Percentiles rank a stretch among this genome's conserved stretches.
These are phyloP conservation scores for Neurospora cerealis DNA, from an alignment of 495 filamentous ascomycete genomes.

Conservation along the genomic window DNA sequence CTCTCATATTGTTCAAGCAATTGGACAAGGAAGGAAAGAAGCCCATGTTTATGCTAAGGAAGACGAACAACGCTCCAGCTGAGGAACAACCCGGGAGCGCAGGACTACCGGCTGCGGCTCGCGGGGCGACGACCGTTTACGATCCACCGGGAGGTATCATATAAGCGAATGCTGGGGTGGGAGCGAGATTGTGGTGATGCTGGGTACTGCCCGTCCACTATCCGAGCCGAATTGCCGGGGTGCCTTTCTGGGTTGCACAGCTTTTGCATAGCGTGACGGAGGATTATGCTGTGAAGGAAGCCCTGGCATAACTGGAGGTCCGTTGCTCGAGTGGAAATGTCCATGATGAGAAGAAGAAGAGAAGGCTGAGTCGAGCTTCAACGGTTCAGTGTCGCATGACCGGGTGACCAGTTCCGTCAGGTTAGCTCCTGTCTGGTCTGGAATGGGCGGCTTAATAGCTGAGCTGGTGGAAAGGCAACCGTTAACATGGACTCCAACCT, in stretches of 20 bases:
- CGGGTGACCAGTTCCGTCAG: not conserved
- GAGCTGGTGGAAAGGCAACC: not conserved
- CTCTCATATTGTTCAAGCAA: slow-evolving; percentile 93
- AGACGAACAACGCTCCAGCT: slow-evolving; percentile 39
- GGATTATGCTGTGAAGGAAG: not conserved
- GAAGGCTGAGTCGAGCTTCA: not conserved
- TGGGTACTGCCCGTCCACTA: not conserved
- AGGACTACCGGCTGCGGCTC: slow-evolving; percentile 26
- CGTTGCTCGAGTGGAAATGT: not conserved
- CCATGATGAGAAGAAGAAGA: not conserved
- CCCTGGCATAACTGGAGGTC: not conserved
- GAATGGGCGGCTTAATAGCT: not conserved
- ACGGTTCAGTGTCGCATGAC: not conserved
- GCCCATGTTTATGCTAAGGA: slow-evolving; percentile 97
- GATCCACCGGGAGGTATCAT: slow-evolving; percentile 49
- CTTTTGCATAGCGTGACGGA: not conserved
- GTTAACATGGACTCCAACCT: not conserved
- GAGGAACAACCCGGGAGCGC: slow-evolving; percentile 37
- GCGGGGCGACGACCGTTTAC: slow-evolving; percentile 27
- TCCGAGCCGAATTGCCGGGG: not conserved
- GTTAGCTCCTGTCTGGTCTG: too few species aligned
- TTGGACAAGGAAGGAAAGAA: slow-evolving; percentile 93
- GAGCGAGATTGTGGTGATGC: too few species aligned
- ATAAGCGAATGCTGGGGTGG: slow-evolving; percentile 15
- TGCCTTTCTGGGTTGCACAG: not conserved